Base-by-base conservation (phyloP, 2,329 filamentous ascomycete species). In the Cytospora leucostoma region DNA sequence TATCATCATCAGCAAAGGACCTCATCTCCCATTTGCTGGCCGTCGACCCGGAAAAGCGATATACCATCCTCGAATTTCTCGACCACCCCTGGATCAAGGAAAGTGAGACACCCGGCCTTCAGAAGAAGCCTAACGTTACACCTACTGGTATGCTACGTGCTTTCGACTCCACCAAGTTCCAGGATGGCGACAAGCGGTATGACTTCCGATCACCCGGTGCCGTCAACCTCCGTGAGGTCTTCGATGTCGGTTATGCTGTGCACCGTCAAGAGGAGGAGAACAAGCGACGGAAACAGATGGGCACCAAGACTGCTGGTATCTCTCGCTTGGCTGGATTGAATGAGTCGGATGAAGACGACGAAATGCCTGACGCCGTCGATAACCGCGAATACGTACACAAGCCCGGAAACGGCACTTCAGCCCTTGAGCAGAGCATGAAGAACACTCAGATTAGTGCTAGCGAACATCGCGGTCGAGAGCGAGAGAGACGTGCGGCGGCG, bases 211-310 rank as follows among this genome's bases (percentile, higher is more conserved):
- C 93, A 0, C 95, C 95, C 0, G 95, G 93, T 57, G 93, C 92
- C 2, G 89, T 99, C 76, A 98, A 98, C 74, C 81, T 99, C 13
- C 92, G 95, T 65, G 95, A 99, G 76, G 93, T 98, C 2, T 99
- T 99, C 69, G 95, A 99, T 72, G 94, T 99, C 56, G 90, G 92
- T n/a, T 99, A 99, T 72, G 94, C 95, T 10, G 95, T 99, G 10
- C 95, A 98, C 74, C 84, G 95, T 54, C 93, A 98, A 76, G 95
- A 98, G 76, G 95, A 99, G 74, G 95, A 98, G 76, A 89, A 87
- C 71, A 98, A 97, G 79, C 88, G 93, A 60, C 87, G 92, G 67
- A 96, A 96, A 76, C 91, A 96, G 72, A 84, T 93, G 70, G 84
- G 84, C 80, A 85, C 78, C 82, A 93, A 81, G 84, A 90, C 70